Conservation (phyloP, 352 stramenopile genomes). For the Pythium pectinolyticum region DNA sequence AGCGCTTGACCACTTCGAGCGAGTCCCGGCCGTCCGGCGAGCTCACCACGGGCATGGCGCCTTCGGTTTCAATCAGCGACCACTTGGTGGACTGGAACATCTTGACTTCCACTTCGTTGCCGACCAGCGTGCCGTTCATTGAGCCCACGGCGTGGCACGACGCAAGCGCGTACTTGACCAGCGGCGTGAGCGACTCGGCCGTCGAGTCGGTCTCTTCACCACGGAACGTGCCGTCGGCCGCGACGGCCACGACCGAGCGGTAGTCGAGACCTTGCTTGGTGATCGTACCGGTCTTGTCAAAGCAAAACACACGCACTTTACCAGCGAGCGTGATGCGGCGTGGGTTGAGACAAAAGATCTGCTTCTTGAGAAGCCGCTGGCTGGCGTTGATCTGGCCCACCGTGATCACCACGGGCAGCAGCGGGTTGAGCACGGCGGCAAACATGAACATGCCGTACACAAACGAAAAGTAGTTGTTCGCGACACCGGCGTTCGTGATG, state of each 20-base stretch:
- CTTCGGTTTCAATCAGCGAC: conserved; percentile 48
- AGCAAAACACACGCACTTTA: conserved; percentile 64
- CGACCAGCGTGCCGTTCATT: conserved; percentile 71
- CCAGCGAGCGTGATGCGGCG: conserved; percentile 57
- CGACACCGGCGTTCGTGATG: conserved; percentile 33
- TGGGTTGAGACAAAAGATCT: conserved; percentile 56
- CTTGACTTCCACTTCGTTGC: conserved; percentile 87
- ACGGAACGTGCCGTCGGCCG: conserved; percentile 9
- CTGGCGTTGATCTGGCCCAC: conserved; percentile 55
- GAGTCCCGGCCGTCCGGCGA: conserved; percentile 40
- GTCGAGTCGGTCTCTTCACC: conserved; percentile 23
- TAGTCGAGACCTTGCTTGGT: conserved; percentile 71
- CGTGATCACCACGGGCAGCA: conserved; percentile 62
- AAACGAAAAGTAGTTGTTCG: conserved; percentile 33
- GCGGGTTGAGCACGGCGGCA: conserved; percentile 43
- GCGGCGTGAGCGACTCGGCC: conserved; percentile 13
- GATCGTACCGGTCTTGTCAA: conserved; percentile 79
- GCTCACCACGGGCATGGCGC: conserved; percentile 29
- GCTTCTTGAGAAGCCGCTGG: conserved; percentile 41
- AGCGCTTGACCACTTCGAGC: conserved; percentile 86
- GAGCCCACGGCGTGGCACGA: conserved; percentile 83
- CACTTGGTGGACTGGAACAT: conserved; percentile 83
- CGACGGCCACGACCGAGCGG: conserved; percentile 28
- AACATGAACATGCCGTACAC: conserved; percentile 45
- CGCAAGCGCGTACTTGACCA: conserved; percentile 60